Evolutionary conservation across 2,329 filamentous ascomycete genomes (phyloP).

Genomic region (Aplosporella prunicola): DNA sequence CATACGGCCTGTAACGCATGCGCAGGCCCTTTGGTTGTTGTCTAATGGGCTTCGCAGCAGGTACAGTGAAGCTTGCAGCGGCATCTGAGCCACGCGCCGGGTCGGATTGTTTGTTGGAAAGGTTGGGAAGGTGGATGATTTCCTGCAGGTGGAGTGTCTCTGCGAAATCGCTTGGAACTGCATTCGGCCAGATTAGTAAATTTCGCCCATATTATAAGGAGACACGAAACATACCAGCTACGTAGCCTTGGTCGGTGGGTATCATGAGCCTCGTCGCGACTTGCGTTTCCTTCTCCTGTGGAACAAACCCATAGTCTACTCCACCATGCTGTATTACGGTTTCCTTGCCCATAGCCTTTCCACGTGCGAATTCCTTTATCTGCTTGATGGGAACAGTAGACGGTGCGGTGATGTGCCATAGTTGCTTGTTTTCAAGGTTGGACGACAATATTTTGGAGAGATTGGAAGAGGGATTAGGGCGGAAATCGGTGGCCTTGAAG

Average conservation of each 20-base stretch:
- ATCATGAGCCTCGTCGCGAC: slow-evolving; percentile 52
- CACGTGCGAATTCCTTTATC: slow-evolving; percentile 55
- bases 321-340: slow-evolving; percentile 54
- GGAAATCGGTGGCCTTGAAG: slow-evolving; percentile 43
- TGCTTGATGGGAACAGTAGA: slow-evolving; percentile 58
- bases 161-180: slow-evolving; percentile 35
- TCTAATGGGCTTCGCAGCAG: slow-evolving; percentile 45
- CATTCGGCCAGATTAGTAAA: slow-evolving; percentile 11
- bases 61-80: slow-evolving; percentile 35
- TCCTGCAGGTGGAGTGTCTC: slow-evolving; percentile 58
- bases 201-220: too few species aligned
- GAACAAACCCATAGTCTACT: slow-evolving; percentile 51
- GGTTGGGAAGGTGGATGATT: slow-evolving; percentile 45
- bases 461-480: slow-evolving; percentile 25
- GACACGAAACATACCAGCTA: slow-evolving; percentile 38
- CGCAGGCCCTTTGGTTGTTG: slow-evolving; percentile 59
- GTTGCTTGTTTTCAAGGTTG: slow-evolving; percentile 58
- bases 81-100: slow-evolving; percentile 30
- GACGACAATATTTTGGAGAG: slow-evolving; percentile 45
- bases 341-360: slow-evolving; percentile 44
- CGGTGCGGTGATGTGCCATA: slow-evolving; percentile 74
- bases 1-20: slow-evolving; percentile 59
- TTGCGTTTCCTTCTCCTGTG: slow-evolving; percentile 42
- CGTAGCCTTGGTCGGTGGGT: slow-evolving; percentile 49
- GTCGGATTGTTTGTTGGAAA: slow-evolving; percentile 32